These are phyloP conservation scores for Boletus edulis DNA, from an alignment of 768 basidiomycete species.

Conservation along the genomic window DNA sequence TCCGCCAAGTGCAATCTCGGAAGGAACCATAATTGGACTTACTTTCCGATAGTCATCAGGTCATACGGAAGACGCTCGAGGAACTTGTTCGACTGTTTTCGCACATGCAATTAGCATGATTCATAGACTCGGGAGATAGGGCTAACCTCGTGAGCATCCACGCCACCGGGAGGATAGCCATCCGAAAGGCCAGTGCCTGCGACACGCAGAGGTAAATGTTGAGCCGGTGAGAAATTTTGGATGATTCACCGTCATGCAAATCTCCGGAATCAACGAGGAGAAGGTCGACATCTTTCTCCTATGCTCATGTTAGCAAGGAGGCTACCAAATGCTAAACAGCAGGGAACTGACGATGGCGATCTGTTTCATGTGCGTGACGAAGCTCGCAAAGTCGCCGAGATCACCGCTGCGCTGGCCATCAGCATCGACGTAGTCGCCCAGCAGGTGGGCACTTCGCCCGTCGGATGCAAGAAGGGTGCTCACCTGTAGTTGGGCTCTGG, in stretches of 20 bases:
- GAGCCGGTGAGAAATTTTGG: background rate
- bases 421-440: background rate
- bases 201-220: conserved; percentile 3
- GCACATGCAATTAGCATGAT: background rate
- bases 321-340: background rate
- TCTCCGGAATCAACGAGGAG: conserved; percentile 83
- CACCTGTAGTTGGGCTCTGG: conserved; percentile 78
- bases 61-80: conserved; percentile 76
- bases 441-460: background rate
- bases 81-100: conserved; percentile 66
- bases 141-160: conserved; percentile 69
- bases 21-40: conserved; percentile 22
- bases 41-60: conserved; percentile 83
- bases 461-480: conserved; percentile 7
- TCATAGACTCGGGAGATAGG: background rate
- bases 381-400: conserved; percentile 85
- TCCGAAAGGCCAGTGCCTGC: conserved; percentile 75
- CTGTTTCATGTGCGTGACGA: conserved; percentile 78
- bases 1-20: background rate
- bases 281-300: conserved; percentile 76
- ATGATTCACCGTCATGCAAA: conserved; percentile 56
- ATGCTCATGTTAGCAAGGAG: background rate
- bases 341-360: conserved; percentile 51
- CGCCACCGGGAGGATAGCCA: conserved; percentile 65
- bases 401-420: conserved; percentile 40